Base-by-base conservation (phyloP, 768 basidiomycete genomes). In the Leccinum aurantiacum region DNA sequence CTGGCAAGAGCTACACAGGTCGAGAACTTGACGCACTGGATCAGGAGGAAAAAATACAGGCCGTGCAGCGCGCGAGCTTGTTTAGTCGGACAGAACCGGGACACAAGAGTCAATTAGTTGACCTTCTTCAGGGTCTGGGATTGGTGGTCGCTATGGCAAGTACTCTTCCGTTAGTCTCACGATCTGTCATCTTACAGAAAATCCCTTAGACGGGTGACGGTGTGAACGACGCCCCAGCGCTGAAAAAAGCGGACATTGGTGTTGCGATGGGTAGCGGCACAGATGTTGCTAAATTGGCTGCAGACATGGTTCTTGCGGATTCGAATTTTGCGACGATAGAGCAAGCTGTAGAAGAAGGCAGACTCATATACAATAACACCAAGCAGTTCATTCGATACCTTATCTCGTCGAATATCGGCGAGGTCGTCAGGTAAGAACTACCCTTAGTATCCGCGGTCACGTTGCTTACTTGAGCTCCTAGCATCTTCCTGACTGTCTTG, bases 361-460 rank as follows among this genome's bases (percentile, higher is more conserved):
- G 96, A 75, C 82, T 96, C 59, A 99, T 98, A 70, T 98, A 98
- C 77, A 98, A 98, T 78, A 99, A 99, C 77, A 98, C 95, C 49
- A 99, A 99, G 78, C 96, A 98, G 73, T 99, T 99, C 76, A 98
- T 99, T 75, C 90, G 96, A 68, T 99, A 98, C 79, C 88, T 99
- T 71, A 98, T 93, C 76, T 97, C 95, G 31, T 95, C 93, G 60
- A 98, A 97, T 79, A 97, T 97, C 71, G 95, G 95, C 57, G 95
- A 97, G 75, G 95, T 96, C 65, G 93, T 96, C 76, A 91, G 86
- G 77, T 78, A 66, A 44, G 69, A 17, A n/a, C n/a, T 14, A 29
- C 3, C 17, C 41, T 24, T 31, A 8, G 17, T 25, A 24, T 8
- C 19, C 9, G 9, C 58, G 7, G n/a, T 3, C 10, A 31, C 31